A percentile compares a stretch with the other conserved stretches of the same genome.
These are phyloP conservation scores for Colletotrichum coccodes DNA, from an alignment of 2,329 filamentous ascomycete species.

Conservation along the genomic window DNA sequence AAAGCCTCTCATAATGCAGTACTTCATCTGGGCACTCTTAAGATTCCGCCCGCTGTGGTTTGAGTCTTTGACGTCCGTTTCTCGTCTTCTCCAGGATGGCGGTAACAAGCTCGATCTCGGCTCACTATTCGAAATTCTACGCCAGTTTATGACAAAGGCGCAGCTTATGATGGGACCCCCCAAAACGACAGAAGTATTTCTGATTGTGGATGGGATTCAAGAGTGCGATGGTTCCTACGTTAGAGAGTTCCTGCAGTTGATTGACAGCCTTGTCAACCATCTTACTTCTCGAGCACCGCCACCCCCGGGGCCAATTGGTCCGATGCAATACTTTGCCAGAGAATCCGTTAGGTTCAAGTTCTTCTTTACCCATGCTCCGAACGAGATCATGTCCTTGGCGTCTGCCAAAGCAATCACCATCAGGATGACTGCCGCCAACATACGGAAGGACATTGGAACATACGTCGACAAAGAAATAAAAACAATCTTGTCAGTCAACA, in stretches of 20 bases:
- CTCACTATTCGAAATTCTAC: constrained; percentile 35
- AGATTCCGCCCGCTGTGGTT: constrained; percentile 33
- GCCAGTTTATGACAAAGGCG: constrained; percentile 13
- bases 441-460: constrained; percentile 18
- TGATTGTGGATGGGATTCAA: constrained; percentile 38
- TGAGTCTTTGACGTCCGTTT: constrained; percentile 20
- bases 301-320: neutral
- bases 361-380: constrained; percentile 20
- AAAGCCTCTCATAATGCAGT: constrained; percentile 35
- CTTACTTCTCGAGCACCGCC: neutral
- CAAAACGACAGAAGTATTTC: constrained; percentile 28
- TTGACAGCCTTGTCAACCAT: constrained; percentile 1
- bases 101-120: constrained; percentile 5
- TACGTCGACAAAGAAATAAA: constrained; percentile 32
- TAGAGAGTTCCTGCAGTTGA: constrained; percentile 16
- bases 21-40: constrained; percentile 35
- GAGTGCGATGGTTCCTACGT: constrained; percentile 27
- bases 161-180: neutral
- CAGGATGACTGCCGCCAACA: constrained; percentile 26
- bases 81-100: constrained; percentile 8
- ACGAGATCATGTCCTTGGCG: neutral
- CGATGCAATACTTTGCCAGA: neutral
- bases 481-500: neutral
- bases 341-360: constrained; percentile 26
- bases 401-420: neutral